Percentiles rank a stretch among this genome's conserved stretches.
phyloP scores from a whole-genome alignment of 148 eudicot species.

The Oxyria digyna region DNA sequence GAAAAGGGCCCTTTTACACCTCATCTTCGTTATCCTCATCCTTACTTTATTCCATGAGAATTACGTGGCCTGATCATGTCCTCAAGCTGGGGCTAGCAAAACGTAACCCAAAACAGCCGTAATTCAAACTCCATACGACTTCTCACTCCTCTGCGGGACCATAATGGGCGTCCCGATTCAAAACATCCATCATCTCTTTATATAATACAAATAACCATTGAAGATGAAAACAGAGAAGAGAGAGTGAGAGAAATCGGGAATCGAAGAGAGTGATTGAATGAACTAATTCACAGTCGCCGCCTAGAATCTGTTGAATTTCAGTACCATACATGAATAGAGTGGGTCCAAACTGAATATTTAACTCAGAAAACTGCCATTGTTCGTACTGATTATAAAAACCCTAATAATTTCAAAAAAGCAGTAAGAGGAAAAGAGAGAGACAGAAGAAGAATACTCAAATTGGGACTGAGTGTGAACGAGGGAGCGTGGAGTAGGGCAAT shows the following conservation, averaged over 20 bases:
- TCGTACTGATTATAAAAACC: background rate
- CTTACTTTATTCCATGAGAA: background rate
- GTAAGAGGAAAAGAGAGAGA: background rate
- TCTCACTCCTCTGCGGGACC: background rate
- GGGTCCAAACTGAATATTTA: slow-evolving; percentile 4
- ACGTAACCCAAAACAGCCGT: background rate
- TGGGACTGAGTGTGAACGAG: background rate
- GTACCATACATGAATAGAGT: background rate
- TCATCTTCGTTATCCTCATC: slow-evolving; percentile 10
- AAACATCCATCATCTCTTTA: background rate
- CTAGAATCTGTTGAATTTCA: background rate
- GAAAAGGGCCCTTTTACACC: slow-evolving; percentile 3
- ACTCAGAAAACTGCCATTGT: background rate
- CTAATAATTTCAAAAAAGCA: background rate
- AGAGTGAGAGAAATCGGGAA: background rate
- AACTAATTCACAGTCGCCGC: background rate
- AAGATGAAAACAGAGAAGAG: background rate
- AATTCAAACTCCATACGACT: background rate
- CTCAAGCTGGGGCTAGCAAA: background rate
- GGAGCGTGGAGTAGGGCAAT: background rate
- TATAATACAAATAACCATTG: background rate
- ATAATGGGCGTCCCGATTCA: background rate
- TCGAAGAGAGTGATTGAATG: background rate
- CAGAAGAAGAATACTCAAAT: background rate
- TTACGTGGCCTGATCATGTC: slow-evolving; percentile 1